phyloP scores from a whole-genome alignment of 169 alveolate genomes.

The Eimeria sp. region DNA sequence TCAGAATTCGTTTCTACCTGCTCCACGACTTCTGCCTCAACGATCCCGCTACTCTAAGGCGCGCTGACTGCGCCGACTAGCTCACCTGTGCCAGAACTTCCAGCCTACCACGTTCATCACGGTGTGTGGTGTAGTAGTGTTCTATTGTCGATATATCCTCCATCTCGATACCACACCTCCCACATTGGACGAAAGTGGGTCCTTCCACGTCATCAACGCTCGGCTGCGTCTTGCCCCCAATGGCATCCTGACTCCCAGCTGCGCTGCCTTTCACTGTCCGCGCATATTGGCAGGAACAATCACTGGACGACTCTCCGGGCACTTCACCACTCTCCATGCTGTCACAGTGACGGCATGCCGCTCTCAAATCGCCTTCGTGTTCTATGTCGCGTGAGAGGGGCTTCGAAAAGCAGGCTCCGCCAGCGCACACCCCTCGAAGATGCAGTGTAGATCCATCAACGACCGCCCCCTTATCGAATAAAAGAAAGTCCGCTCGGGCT shows the following conservation, averaged over 20 bases:
- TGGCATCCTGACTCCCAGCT: background rate
- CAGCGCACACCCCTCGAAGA: slow-evolving; percentile 58
- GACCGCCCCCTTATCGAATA: slow-evolving; percentile 46
- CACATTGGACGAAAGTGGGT: background rate
- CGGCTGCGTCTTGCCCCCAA: background rate
- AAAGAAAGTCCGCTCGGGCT: slow-evolving; percentile 39
- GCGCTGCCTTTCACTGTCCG: background rate
- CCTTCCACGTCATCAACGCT: background rate
- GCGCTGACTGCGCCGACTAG: background rate
- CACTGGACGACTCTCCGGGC: background rate
- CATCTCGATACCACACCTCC: background rate
- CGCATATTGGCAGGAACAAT: background rate
- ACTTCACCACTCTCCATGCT: background rate
- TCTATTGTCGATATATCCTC: slow-evolving; percentile 55
- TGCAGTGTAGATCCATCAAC: slow-evolving; percentile 39
- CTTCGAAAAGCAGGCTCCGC: background rate
- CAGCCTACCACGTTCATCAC: slow-evolving; percentile 59
- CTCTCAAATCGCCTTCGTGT: background rate
- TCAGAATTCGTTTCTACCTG: background rate
- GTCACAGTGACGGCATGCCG: background rate
- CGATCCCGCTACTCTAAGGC: background rate
- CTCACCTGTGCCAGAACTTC: slow-evolving; percentile 65
- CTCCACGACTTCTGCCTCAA: background rate
- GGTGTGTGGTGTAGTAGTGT: slow-evolving; percentile 70
- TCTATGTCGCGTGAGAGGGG: background rate